Evolutionary conservation across 805 yeast species (phyloP), one percentile per base, ranked within the genome.

Genomic region (Metschnikowia picachoensis): DNA sequence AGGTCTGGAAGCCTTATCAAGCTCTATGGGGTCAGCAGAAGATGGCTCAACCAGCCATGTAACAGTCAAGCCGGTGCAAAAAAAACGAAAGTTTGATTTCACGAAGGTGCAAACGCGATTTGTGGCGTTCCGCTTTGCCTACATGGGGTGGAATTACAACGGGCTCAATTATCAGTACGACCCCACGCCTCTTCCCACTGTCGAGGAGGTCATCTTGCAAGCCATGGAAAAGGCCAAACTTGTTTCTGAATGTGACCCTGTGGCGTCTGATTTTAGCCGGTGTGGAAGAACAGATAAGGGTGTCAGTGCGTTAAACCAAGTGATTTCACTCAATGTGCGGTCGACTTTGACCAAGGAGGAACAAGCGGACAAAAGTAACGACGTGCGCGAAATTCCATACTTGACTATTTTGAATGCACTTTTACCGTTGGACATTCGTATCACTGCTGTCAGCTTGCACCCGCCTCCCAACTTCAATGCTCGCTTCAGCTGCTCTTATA

Each of bases 281-380:
- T 94, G 98, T 67, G 98, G 98, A 0, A 74, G 98, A 58, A 92
- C 98, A 0, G 98, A 92, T 59, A 81, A 80, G 54, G 98, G 97
- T n/a, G 98, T 92, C 12, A 87, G 96, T 68, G 99, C 99, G 0
- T 79, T 94, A 84, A 87, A 88, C 53, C 99, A 94, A 65, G 98
- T 94, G 2, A 84, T 94, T 5, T 83, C 96, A 0, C 67, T 94
- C 33, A 66, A 72, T 13, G 83, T 92, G 27, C 74, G 99, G 53
- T 88, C 97, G 0, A 70, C 72, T 17, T 65, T 94, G 35, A 60
- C 79, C 0, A 55, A 58, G 1, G 91, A 84, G 37, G 87, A 88
- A 41, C 90, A 89, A 51, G 15, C 39, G 10, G 74, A 79, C 46
- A 72, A 80, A 0, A 64, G 45, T 0, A 77, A 76, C 57, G 97